Percentiles rank a stretch among this genome's conserved stretches.
phyloP scores from a whole-genome alignment of 2,329 filamentous ascomycete genomes.

The Colletotrichum sp. region DNA sequence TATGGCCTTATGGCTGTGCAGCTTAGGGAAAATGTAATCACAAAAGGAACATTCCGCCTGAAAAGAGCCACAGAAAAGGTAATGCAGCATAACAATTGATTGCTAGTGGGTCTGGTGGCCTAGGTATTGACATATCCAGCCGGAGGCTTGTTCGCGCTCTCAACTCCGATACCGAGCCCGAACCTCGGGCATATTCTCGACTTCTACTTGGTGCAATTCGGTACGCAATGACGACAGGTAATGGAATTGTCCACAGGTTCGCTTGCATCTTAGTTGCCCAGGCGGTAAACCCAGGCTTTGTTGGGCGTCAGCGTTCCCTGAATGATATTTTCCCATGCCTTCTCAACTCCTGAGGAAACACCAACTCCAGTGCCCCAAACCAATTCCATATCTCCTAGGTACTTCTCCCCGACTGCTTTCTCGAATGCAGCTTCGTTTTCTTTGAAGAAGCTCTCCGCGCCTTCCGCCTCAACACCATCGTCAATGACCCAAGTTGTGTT shows the following conservation, averaged over 20 bases:
- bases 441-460: not conserved
- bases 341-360: slow-evolving; percentile 5
- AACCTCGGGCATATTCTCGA: not conserved
- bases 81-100: not conserved
- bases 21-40: not conserved
- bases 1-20: not conserved
- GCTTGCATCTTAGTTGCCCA: not conserved
- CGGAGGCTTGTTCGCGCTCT: not conserved
- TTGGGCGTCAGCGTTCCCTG: not conserved
- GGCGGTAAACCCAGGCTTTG: not conserved
- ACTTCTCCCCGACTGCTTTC: not conserved
- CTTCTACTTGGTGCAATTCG: not conserved
- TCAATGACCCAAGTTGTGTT: slow-evolving; percentile 20
- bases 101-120: not conserved
- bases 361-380: slow-evolving; percentile 4
- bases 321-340: not conserved
- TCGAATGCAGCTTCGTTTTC: not conserved
- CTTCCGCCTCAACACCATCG: not conserved
- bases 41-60: not conserved
- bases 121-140: not conserved
- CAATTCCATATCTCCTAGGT: not conserved
- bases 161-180: not conserved
- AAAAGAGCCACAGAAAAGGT: not conserved
- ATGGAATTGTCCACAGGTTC: not conserved
- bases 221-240: not conserved